Evolutionary conservation across 108 stramenopile species (phyloP).

Genomic region (Skeletonema potamos): DNA sequence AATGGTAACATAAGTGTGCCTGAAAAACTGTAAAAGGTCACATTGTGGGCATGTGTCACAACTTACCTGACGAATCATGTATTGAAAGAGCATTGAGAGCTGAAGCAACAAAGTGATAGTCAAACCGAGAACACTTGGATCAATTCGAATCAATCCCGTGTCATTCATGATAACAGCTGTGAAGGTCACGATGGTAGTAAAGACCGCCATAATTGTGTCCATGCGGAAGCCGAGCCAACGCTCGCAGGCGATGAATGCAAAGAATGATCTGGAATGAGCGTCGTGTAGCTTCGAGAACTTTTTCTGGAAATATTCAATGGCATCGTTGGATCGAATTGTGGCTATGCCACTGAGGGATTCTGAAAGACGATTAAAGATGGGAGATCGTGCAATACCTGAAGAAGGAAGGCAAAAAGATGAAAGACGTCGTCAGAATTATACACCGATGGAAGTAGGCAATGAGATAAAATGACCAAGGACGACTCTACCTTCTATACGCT

Average conservation of each 20-base stretch:
- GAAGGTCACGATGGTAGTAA: constrained; percentile 66
- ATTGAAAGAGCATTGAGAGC: constrained; percentile 69
- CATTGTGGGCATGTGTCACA: too few relatives aligned
- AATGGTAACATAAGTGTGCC: constrained; percentile 57
- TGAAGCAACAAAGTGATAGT: constrained; percentile 71
- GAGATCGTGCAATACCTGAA: constrained; percentile 81
- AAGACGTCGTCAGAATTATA: too few relatives aligned
- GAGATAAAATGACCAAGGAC: too few relatives aligned
- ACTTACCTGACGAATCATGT: constrained; percentile 63
- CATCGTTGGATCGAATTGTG: constrained; percentile 85
- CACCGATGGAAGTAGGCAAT: too few relatives aligned
- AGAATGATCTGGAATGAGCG: constrained; percentile 66
- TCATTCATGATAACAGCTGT: constrained; percentile 73
- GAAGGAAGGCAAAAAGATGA: too few relatives aligned
- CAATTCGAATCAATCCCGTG: constrained; percentile 55
- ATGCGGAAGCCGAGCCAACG: constrained; percentile 94
- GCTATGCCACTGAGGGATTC: constrained; percentile 88
- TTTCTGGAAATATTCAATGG: constrained; percentile 49
- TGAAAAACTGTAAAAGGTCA: constrained; percentile 51
- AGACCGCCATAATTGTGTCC: constrained; percentile 74
- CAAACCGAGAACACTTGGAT: constrained; percentile 78
- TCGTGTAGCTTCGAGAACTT: constrained; percentile 77
- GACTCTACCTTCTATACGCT: constrained; percentile 90
- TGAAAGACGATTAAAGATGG: constrained; percentile 81
- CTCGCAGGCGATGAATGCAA: constrained; percentile 72